Base-by-base conservation (phyloP, 495 filamentous ascomycete genomes). In the Podospora pseudoanserina region DNA sequence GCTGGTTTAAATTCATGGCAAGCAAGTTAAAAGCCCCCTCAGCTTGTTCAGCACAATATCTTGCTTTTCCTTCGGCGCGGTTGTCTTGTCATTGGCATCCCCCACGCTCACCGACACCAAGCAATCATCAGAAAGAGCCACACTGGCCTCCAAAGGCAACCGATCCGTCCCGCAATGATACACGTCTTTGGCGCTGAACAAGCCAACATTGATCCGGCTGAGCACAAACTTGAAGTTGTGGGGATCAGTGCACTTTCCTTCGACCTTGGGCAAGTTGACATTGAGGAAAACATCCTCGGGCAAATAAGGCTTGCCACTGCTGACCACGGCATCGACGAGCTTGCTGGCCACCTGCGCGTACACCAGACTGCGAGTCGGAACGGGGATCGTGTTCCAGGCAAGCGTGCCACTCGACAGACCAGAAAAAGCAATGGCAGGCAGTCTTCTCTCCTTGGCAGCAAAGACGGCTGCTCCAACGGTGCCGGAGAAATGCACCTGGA, bases 401-500 rank as follows among this genome's bases (percentile, higher is more conserved):
- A 84, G 84, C 30, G 79, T 81, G 4, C 79, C 79, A 11, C 79
- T 80, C 0, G 82, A 82, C 0, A 73, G 70, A 1, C 88, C 88
- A 5, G 84, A 86, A 78, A 91, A 90, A 7, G 89, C 89, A 66
- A 91, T 84, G 6, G 84, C 85, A 0, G 88, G 88, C 60, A 90
- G 86, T 7, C 83, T 82, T 3, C 39, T 61, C 9, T 83, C 74
- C 44, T 85, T 79, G 11, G 81, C 82, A 0, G 88, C 86, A 68
- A 87, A 87, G 15, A 79, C 82, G 23, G 87, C 85, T 0, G 86
- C 85, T 53, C 87, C 87, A 7, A 87, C 85, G 4, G 89, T 91
- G 4, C 89, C 89, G 9, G 87, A 89, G 68, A 89, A 78, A 15
- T 74, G 84, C 0, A 81, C 83, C 0, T 71, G 69, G 27, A 86